Evolutionary conservation across 2,329 filamentous ascomycete genomes (phyloP).

Genomic region (Ceratocystis ficicola): DNA sequence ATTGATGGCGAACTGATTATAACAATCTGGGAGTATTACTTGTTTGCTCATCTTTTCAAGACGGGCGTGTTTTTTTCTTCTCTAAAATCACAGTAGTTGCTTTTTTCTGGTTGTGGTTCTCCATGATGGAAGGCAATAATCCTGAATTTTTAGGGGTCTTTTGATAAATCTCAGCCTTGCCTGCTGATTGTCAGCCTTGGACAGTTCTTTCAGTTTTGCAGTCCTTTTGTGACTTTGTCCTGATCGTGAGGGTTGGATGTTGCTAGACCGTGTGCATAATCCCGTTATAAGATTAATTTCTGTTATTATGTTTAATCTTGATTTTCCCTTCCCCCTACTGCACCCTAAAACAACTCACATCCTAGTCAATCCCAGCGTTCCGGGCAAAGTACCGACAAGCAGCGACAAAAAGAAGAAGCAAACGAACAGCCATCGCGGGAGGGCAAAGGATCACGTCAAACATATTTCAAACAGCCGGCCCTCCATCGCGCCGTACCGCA

Average conservation of each 20-base stretch:
- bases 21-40: not conserved
- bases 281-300: not conserved
- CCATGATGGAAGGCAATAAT: not conserved
- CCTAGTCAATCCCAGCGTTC: not conserved
- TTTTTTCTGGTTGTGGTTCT: not conserved
- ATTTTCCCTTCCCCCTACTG: not conserved
- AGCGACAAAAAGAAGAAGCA: not conserved
- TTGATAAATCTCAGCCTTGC: not conserved
- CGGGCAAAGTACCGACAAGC: not conserved
- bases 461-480: constrained; percentile 4
- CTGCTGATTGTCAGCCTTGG: constrained; percentile 1
- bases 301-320: constrained; percentile 5
- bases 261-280: not conserved
- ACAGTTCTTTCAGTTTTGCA: not conserved
- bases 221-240: not conserved
- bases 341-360: not conserved
- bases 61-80: too few species aligned
- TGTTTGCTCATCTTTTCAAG: not conserved
- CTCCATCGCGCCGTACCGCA: not conserved
- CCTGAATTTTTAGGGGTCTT: not conserved
- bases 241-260: too few species aligned
- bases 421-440: constrained; percentile 1
- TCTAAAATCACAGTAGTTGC: too few species aligned
- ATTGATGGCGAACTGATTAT: not conserved
- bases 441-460: constrained; percentile 9